These are phyloP conservation scores for Ascochyta rabiei DNA, from an alignment of 2,329 filamentous ascomycete species.

Conservation along the genomic window DNA sequence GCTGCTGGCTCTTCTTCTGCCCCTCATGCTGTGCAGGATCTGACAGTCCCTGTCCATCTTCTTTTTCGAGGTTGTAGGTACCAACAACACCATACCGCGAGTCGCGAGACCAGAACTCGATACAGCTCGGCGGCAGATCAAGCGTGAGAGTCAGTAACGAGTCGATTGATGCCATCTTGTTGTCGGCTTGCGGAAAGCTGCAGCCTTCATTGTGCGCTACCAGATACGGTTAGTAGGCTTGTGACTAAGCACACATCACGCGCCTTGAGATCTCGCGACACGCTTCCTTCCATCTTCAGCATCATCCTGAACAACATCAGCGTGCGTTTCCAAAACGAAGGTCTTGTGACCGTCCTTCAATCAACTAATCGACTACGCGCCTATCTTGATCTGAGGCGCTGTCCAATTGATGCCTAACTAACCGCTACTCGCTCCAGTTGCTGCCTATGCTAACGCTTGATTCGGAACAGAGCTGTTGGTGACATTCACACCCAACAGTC, in stretches of 20 bases:
- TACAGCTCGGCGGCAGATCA: constrained; percentile 75
- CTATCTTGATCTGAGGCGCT: constrained; percentile 6
- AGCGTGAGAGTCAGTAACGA: constrained; percentile 61
- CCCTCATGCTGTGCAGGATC: constrained; percentile 27
- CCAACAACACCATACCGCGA: constrained; percentile 76
- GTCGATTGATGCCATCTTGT: constrained; percentile 42
- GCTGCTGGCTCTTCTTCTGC: constrained; percentile 59
- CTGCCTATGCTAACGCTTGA: constrained; percentile 41
- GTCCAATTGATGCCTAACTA: constrained; percentile 38
- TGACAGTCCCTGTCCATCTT: constrained; percentile 35
- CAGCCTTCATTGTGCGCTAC: constrained; percentile 10
- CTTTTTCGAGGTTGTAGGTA: constrained; percentile 76
- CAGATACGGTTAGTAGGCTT: constrained; percentile 25
- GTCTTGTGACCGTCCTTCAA: background rate
- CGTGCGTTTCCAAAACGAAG: background rate
- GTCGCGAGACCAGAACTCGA: constrained; percentile 71
- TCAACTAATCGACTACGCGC: background rate
- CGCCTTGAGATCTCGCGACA: background rate
- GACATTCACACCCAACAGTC: constrained; percentile 6
- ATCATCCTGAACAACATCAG: background rate
- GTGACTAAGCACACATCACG: constrained; percentile 23
- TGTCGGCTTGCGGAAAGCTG: constrained; percentile 9
- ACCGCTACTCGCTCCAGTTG: constrained; percentile 32
- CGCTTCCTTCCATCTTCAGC: background rate
- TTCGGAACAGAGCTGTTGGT: constrained; percentile 21